A percentile compares a stretch with the other conserved stretches of the same genome.
Evolutionary conservation across 139 green algal genomes (phyloP).

Genomic region (Chlamydomonas sp.): DNA sequence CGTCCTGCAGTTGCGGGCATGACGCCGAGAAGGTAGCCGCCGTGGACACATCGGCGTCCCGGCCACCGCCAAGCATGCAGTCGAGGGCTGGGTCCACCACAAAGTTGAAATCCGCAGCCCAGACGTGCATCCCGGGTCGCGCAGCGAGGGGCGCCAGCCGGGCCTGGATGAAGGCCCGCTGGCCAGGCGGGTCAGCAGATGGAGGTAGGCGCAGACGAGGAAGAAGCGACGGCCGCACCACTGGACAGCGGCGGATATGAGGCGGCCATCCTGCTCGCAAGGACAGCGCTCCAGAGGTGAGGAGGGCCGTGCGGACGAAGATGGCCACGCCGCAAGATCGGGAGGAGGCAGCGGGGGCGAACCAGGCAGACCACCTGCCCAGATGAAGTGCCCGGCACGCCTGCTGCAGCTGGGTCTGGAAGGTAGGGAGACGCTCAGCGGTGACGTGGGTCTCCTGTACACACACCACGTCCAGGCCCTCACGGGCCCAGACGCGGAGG

Average conservation of each 20-base stretch:
- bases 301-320: not conserved
- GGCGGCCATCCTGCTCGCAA: not conserved
- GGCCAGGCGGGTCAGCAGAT: not conserved
- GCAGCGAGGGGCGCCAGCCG: not conserved
- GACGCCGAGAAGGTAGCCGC: not conserved
- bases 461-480: constrained; percentile 9
- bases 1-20: not conserved
- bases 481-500: not conserved
- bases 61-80: too few relatives aligned
- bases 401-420: not conserved
- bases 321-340: not conserved
- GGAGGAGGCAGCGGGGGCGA: too few relatives aligned
- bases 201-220: not conserved
- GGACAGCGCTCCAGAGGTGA: not conserved
- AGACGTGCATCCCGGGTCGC: not conserved
- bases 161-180: not conserved
- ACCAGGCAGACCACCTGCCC: not conserved
- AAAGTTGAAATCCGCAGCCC: not conserved
- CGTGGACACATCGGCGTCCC: not conserved
- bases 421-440: too few relatives aligned
- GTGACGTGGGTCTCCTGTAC: constrained; percentile 9
- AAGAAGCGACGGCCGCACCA: not conserved
- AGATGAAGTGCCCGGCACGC: not conserved
- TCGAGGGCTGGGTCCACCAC: not conserved
- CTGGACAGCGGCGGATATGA: not conserved